Base-by-base conservation (phyloP, 129 eudicot species). In the Deinandra increscens region DNA sequence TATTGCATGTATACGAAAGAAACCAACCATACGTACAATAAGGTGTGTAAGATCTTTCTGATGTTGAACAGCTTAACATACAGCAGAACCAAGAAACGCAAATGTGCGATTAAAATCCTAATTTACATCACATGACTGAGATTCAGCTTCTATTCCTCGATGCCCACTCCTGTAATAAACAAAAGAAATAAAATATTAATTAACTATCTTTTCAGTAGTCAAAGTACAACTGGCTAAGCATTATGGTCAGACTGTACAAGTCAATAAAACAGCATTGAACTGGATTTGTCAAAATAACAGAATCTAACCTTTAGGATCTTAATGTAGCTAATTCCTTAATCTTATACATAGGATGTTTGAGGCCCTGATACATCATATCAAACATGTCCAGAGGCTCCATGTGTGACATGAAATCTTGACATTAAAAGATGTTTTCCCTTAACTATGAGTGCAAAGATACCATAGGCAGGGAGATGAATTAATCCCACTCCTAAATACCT, bases 401-500 rank as follows among this genome's bases (percentile, higher is more conserved):
- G 75, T 43, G 29, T 41, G 19, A 64, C 78, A 66, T 64, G 39
- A 54, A 59, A 68, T 83, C 91, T 86, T 56, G 96, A 86, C 58
- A 83, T 71, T 45, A 76, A 66, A 43, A 60, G 75, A 66, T 76
- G 84, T 78, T 93, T 93, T 34, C 82, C 64, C 70, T 83, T 70
- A 46, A 80, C 83, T 70, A 89, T 45, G 31, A 89, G 71, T 23
- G 79, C 61, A 67, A 84, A 80, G 42, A 86, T 41, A 53, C 90
- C 91, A 43, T 64, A 93, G 48, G 95, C 88, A n/a, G 95, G 98
- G 48, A 93, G 69, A 69, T 68, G 83, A 70, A 89, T 68, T 68
- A 85, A 54, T 10, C 96, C 95, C 44, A 93, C 85, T 38, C 66
- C 95, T 46, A 87, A 76, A 78, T 93, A 93, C 98, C 98, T 93